These are phyloP conservation scores for Atractiella rhizophila DNA, from an alignment of 768 basidiomycete species.

Conservation along the genomic window DNA sequence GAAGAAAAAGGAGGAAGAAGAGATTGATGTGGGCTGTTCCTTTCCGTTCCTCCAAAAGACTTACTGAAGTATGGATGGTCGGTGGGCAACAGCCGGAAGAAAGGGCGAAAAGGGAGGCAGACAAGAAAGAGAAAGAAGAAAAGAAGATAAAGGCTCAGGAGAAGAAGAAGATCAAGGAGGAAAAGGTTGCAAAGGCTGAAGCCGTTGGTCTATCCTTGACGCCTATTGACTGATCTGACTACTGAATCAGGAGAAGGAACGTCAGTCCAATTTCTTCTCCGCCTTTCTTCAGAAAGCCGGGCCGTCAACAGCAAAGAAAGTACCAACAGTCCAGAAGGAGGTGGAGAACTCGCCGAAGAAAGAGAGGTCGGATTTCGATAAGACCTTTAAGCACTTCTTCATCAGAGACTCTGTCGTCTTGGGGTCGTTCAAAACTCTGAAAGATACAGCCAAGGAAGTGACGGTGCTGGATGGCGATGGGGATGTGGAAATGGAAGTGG, in stretches of 20 bases:
- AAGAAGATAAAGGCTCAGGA: background rate
- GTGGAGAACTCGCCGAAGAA: no score
- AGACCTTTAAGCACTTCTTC: conserved; percentile 49
- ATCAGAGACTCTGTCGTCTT: conserved; percentile 27
- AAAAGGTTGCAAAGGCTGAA: background rate
- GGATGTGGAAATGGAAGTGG: background rate
- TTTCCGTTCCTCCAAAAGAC: background rate
- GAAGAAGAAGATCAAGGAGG: background rate
- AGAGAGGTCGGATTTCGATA: conserved; percentile 60
- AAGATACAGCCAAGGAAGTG: background rate
- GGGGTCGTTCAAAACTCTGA: conserved; percentile 49
- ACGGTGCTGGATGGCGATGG: background rate
- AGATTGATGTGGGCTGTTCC: background rate
- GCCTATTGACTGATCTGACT: background rate
- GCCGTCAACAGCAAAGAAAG: background rate
- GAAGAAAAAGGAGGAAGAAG: background rate
- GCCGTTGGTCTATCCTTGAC: background rate
- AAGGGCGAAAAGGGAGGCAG: conserved; percentile 1
- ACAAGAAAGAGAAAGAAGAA: background rate
- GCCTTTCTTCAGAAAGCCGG: no score
- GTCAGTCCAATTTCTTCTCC: background rate
- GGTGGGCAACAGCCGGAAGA: background rate
- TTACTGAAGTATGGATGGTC: background rate
- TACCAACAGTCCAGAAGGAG: no score
- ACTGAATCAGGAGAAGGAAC: background rate